Evolutionary conservation across 805 yeast genomes (phyloP), one percentile per base, ranked within the genome.

Genomic region (Starmera pachycereana): DNA sequence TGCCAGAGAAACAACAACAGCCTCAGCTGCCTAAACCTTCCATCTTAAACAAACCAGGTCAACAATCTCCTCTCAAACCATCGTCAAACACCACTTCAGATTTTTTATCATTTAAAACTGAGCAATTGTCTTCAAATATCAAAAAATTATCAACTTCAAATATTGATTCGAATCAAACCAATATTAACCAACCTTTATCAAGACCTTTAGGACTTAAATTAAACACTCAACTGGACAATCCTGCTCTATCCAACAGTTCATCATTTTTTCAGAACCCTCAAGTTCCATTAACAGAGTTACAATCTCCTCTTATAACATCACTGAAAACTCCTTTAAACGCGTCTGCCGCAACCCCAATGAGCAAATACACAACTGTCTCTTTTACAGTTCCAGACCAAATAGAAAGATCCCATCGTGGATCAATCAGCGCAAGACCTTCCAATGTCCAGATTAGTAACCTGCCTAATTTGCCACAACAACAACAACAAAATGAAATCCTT

Each of bases 401-500:
- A 19, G 68, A 65, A 19, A 71, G 69, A 45, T 54, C 64, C 1
- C 76, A 75, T 47, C 57, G 81, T 41, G 76, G 78, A n/a, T 74
- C 80, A 2, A 74, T 75, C 38, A 68, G 76, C 35, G 70, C 76
- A 1, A 62, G 71, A 44, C 76, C 79, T 1, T 67, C 75, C 5
- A 61, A 65, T 12, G 58, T 64, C 6, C 57, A 59, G 13, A 47
- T 61, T 32, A 45, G 40, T 35, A 48, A 51, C 19, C 39, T 40
- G 44, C 27, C 28, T 12, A 36, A 32, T 29, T 49, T 37, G 40
- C 37, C 34, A 28, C 43, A 34, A 40, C 45, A n/a, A 48, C 52
- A 28, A 40, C 41, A 27, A 42, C 41, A 11, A 47, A 43, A 13
- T 16, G 18, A 16, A 16, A 16, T 4, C 4, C 18, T 4, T 4